These are phyloP conservation scores for Pleurotus salmoneostramineus DNA, from an alignment of 768 basidiomycete genomes.

Conservation along the genomic window DNA sequence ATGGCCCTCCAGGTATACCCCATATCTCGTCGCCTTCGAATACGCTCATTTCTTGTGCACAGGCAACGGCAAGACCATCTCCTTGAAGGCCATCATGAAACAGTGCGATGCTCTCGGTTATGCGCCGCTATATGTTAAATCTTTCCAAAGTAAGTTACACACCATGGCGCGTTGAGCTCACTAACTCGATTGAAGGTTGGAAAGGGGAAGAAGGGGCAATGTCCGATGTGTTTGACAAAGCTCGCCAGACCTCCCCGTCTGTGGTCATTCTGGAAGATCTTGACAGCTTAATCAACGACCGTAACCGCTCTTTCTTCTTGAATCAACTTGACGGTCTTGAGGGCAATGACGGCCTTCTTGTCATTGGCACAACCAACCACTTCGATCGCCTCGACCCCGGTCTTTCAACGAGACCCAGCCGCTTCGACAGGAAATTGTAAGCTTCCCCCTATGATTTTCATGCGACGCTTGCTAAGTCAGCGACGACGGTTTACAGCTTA, in stretches of 20 bases:
- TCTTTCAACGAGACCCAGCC: slow-evolving; percentile 71
- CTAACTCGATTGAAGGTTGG: slow-evolving; percentile 32
- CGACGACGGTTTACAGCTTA: slow-evolving; percentile 30
- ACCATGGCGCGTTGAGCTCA: background rate
- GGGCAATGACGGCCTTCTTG: slow-evolving; percentile 73
- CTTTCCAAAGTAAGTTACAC: slow-evolving; percentile 54
- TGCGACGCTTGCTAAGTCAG: background rate
- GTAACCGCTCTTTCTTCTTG: slow-evolving; percentile 82
- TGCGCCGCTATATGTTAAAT: slow-evolving; percentile 76
- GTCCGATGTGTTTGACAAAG: slow-evolving; percentile 63
- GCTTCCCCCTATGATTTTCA: slow-evolving; percentile 20
- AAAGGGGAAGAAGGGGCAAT: slow-evolving; percentile 67
- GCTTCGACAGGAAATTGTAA: slow-evolving; percentile 85
- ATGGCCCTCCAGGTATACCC: slow-evolving; percentile 68
- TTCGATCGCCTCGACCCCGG: slow-evolving; percentile 78
- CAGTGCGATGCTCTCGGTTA: slow-evolving; percentile 58
- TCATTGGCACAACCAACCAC: slow-evolving; percentile 83
- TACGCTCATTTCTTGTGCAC: background rate
- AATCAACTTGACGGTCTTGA: slow-evolving; percentile 83
- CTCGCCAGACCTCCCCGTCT: slow-evolving; percentile 67
- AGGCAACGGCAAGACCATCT: slow-evolving; percentile 87
- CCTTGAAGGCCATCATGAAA: slow-evolving; percentile 80
- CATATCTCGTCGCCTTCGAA: background rate
- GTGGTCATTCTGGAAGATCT: slow-evolving; percentile 57
- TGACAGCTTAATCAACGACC: slow-evolving; percentile 76